These are phyloP conservation scores for Gynandropsis gynandra DNA, from an alignment of 345 rosid species.

Conservation along the genomic window DNA sequence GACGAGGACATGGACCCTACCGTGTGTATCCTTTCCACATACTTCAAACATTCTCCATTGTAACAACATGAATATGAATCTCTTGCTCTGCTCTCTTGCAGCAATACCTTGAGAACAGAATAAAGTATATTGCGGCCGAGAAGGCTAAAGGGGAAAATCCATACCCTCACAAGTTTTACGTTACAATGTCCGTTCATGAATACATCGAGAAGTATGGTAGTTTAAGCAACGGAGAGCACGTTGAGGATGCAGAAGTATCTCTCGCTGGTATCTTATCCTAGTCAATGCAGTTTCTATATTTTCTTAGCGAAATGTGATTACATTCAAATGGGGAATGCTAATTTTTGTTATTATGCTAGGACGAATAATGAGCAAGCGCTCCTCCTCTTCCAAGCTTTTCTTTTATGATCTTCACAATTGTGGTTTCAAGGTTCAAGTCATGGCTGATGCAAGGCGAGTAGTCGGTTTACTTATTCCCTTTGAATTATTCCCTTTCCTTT, in stretches of 20 bases:
- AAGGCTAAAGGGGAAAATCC: conserved; percentile 70
- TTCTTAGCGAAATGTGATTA: not conserved
- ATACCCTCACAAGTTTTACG: conserved; percentile 77
- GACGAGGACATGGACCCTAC: conserved; percentile 98
- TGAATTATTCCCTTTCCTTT: not conserved
- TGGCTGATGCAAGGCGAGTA: conserved; percentile 84
- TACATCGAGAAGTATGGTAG: conserved; percentile 51
- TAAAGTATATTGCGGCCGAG: conserved; percentile 55
- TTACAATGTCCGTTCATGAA: conserved; percentile 49
- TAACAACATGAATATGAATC: conserved; percentile 1
- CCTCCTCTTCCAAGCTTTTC: conserved; percentile 81
- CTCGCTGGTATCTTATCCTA: conserved; percentile 49
- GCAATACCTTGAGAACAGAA: conserved; percentile 87
- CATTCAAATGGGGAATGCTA: not conserved
- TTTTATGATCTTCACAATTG: conserved; percentile 77
- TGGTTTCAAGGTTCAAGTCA: conserved; percentile 84
- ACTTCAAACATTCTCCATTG: not conserved
- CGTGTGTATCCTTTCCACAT: conserved; percentile 27
- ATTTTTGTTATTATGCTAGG: conserved; percentile 37
- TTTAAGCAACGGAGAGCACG: conserved; percentile 64
- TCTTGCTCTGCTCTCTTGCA: conserved; percentile 27
- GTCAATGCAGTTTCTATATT: not conserved
- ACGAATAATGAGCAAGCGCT: conserved; percentile 81
- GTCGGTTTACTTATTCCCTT: not conserved
- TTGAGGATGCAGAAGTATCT: conserved; percentile 49